Evolutionary conservation across 1,139 yeast genomes (phyloP), one percentile per base, ranked within the genome.

Genomic region (Lizanozyma gosingica): DNA sequence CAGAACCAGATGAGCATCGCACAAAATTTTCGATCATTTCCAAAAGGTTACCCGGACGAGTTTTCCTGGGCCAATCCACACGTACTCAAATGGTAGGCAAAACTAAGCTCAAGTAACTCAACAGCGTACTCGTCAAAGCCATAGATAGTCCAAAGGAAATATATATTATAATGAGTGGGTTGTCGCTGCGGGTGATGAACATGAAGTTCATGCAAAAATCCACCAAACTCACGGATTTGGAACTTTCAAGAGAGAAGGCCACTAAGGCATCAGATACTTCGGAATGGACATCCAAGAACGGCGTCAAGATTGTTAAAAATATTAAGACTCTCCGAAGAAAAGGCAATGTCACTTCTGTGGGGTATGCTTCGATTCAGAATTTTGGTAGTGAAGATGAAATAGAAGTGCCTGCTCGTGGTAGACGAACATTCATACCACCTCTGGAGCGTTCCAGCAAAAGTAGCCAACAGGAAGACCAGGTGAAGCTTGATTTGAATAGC

Each of bases 151-250:
- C 15, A 27, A 15, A 40, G 33, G 37, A 39, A 15, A 8, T 8
- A 15, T n/a, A 11, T 22, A 8, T 15, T 14, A 42, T 9, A 36
- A 72, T 71, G 65, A 61, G 73, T 47, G 61, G 65, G 33, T 66
- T 80, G 49, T 80, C 87, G n/a, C 71, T 73, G 49, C 67, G 83
- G 50, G 80, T 82, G 51, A 63, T 78, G 74, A 80, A 78, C 70
- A 82, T 82, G 90, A 82, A 82, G 71, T 70, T 70, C 73, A 70
- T 70, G 76, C 65, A 61, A 43, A 60, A 56, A 38, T 22, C 29
- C 6, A 22, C 6, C 6, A 37, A 33, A 3, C 22, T 22, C 18
- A 22, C 15, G 14, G 35, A n/a, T 18, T 33, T 15, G 33, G 37
- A 22, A 4, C 15, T 15, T 6, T 11, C 22, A 4, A 14, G 18